Evolutionary conservation across 2,329 filamentous ascomycete species (phyloP), one percentile per base, ranked within the genome.

Genomic region (Thielaviopsis punctulata): DNA sequence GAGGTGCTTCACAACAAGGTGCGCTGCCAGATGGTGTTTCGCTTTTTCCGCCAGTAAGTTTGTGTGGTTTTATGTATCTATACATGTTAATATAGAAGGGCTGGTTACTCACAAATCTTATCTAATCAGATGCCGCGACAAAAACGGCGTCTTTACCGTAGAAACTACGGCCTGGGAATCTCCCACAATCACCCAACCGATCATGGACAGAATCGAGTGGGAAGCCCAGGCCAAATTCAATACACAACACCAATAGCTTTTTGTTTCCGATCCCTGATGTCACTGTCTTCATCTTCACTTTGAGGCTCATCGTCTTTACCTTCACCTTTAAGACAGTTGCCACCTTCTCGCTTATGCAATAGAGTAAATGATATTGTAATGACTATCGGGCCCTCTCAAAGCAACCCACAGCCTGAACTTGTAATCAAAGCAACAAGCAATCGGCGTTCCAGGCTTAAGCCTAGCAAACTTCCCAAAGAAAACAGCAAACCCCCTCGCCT

Each of bases 111-210:
- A n/a, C n/a, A n/a, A n/a, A n/a, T n/a, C n/a, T n/a, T n/a, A n/a
- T n/a, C n/a, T n/a, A n/a, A n/a, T n/a, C n/a, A 82, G 79, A 58
- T 82, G 79, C 62, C 66, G 68, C 54, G 77, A 80, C 62, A 71
- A 66, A 58, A 74, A 75, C 13, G 75, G 74, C 4, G 66, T 54
- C 7, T 82, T 82, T 58, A 73, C 68, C 62, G 73, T 80, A 44
- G 79, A 82, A 65, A 82, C 79, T 22, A 82, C 79, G 12, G 69
- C 71, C 44, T 82, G 77, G 78, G 77, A 82, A 64, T 69, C 36
- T 13, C 46, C 53, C 41, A 24, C 49, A 25, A 21, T 45, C n/a
- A 54, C 52, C 18, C 36, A 51, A n/a, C 52, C 52, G 45, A 52
- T 54, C 49, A 54, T 54, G 49, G 45, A 51, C 22, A 52, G 33